Conservation (phyloP, 495 filamentous ascomycete species). For the Trichoderma erinaceum region DNA sequence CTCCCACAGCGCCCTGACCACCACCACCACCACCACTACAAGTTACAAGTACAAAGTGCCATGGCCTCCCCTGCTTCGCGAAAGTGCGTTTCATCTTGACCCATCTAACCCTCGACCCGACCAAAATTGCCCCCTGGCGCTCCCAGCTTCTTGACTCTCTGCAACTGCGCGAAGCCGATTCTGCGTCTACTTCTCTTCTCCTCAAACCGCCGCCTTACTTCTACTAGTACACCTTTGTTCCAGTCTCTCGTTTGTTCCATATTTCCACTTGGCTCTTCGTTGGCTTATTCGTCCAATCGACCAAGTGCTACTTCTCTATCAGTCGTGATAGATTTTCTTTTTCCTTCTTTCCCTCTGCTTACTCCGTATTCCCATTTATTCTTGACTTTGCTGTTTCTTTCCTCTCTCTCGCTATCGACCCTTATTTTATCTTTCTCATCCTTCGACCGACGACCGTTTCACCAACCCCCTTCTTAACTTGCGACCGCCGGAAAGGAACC, state of each 20-base stretch:
- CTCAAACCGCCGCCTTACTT: conserved; percentile 20
- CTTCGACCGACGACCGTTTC: conserved; percentile 13
- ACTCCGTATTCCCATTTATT: not conserved
- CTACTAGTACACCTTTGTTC: conserved; percentile 18
- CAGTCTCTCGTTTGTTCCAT: conserved; percentile 9
- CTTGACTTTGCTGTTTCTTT: not conserved
- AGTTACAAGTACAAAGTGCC: not conserved
- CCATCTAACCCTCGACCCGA: conserved; percentile 10
- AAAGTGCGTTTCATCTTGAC: conserved; percentile 13
- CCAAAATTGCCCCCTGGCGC: conserved; percentile 21
- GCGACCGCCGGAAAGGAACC: not conserved
- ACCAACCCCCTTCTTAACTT: not conserved
- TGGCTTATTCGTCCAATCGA: conserved; percentile 18
- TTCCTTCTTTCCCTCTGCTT: not conserved
- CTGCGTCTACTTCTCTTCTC: conserved; percentile 21
- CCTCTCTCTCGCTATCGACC: conserved; percentile 16
- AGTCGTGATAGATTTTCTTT: conserved; percentile 15
- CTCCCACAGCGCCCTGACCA: no score
- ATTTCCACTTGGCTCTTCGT: not conserved
- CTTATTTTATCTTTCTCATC: conserved; percentile 16
- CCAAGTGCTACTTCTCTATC: conserved; percentile 17
- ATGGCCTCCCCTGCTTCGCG: conserved; percentile 9
- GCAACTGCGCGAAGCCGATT: conserved; percentile 12
- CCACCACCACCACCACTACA: not conserved
- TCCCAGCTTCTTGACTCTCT: conserved; percentile 24